Evolutionary conservation across 192 early-diverging fungal species (phyloP).

Genomic region (Obelidium mucronatum): DNA sequence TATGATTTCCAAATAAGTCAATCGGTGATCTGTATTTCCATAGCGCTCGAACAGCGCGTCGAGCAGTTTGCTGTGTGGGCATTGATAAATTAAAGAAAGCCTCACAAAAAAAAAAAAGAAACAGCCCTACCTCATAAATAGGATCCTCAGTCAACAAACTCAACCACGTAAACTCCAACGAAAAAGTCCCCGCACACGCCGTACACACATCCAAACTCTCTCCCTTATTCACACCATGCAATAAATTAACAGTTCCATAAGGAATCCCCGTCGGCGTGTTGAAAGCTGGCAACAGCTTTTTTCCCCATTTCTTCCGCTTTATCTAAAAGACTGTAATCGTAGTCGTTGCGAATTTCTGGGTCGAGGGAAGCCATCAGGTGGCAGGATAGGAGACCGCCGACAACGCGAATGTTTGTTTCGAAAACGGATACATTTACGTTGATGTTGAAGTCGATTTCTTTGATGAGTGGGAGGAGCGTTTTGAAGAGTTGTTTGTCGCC

Average conservation of each 20-base stretch:
- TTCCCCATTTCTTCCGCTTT: constrained; percentile 77
- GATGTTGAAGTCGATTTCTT: constrained; percentile 69
- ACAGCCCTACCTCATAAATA: constrained; percentile 70
- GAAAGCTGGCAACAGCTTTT: constrained; percentile 80
- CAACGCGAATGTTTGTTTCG: constrained; percentile 85
- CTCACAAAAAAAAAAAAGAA: neutral
- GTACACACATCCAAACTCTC: constrained; percentile 73
- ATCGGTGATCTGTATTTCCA: constrained; percentile 74
- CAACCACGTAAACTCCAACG: constrained; percentile 87
- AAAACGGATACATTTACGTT: constrained; percentile 88
- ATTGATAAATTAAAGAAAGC: neutral
- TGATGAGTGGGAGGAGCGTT: constrained; percentile 57
- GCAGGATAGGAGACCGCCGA: constrained; percentile 81
- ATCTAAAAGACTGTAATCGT: constrained; percentile 72
- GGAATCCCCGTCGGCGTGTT: constrained; percentile 79
- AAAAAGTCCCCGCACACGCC: constrained; percentile 83
- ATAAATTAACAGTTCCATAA: constrained; percentile 70
- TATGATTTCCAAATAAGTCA: constrained; percentile 76
- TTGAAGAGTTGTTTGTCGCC: constrained; percentile 69
- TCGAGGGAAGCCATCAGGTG: constrained; percentile 81
- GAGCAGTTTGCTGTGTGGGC: constrained; percentile 21
- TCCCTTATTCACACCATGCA: constrained; percentile 62
- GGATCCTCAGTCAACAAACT: constrained; percentile 80
- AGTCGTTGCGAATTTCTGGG: constrained; percentile 58
- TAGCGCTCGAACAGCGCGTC: constrained; percentile 69